Evolutionary conservation across 73 alveolate species (phyloP), one percentile per base, ranked within the genome.

Genomic region (Paramecium bursaria): DNA sequence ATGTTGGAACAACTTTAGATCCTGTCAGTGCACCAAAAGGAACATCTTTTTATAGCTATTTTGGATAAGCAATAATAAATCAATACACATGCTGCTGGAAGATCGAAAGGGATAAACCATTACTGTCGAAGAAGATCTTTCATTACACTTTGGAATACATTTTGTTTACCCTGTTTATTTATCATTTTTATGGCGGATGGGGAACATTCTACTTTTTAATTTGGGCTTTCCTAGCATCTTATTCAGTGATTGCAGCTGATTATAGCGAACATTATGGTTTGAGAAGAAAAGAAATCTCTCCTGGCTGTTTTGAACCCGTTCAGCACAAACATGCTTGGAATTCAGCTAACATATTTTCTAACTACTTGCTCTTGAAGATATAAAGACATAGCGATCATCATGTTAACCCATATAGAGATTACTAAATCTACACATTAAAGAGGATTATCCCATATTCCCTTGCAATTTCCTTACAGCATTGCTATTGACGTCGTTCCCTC

Each of bases 351-450:
- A 54, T 87, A 14, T 49, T 91, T 25, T 74, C 94, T 4, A 93
- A 91, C 60, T 86, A 80, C 61, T 27, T 91, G 23, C 52, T 93
- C 5, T 88, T 93, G 74, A 93, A 91, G 85, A 85, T 93, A 10
- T 86, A 93, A 75, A 60, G 98, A 50, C 98, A 93, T 57, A 88
- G 95, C 4, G 98, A 93, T 74, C 98, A 93, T 82, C 98, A 93
- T 77, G 94, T 91, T n/a, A 29, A 93, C 30, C 86, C 94, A 29
- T 91, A 90, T 39, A 91, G 86, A 75, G 95, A 94, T 3, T 93
- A 93, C 57, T 79, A 93, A 73, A 91, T 76, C 86, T 93, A 21
- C 52, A 61, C 25, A 61, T 86, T 39, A 73, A 50, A 48, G 86
- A 75, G 1, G 94, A 91, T 10, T 73, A 90, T 54, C 97, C 97